These are phyloP conservation scores for Vigna hirtella DNA, from an alignment of 306 rosid genomes.

Conservation along the genomic window DNA sequence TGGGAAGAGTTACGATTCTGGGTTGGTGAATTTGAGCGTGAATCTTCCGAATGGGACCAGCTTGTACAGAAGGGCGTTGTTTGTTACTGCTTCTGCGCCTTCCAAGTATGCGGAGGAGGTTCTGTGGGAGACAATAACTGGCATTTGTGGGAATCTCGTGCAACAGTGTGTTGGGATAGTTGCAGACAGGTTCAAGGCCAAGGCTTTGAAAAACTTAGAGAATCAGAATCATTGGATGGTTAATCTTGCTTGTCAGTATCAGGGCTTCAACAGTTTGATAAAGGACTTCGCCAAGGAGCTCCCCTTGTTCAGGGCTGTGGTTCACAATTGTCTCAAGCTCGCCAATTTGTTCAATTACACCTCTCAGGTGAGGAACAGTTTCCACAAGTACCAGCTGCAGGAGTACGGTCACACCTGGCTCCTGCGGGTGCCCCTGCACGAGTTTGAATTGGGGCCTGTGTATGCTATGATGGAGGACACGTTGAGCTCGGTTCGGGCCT, in stretches of 20 bases:
- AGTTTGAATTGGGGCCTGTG: slow-evolving; percentile 52
- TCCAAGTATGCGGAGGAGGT: slow-evolving; percentile 85
- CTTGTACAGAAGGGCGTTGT: slow-evolving; percentile 77
- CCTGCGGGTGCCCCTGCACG: slow-evolving; percentile 62
- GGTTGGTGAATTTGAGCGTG: slow-evolving; percentile 73
- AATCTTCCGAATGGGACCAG: slow-evolving; percentile 96
- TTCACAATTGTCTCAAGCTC: slow-evolving; percentile 72
- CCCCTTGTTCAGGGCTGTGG: slow-evolving; percentile 62
- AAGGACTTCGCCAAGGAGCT: slow-evolving; percentile 79
- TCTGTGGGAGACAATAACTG: slow-evolving; percentile 84
- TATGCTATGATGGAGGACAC: slow-evolving; percentile 68
- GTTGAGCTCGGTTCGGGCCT: slow-evolving; percentile 59
- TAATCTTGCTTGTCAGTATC: slow-evolving; percentile 89
- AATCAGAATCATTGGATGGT: slow-evolving; percentile 92
- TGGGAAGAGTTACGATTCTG: slow-evolving; percentile 49
- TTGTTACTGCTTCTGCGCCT: slow-evolving; percentile 72
- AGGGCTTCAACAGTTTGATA: slow-evolving; percentile 69
- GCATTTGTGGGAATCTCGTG: slow-evolving; percentile 76
- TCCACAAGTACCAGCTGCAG: slow-evolving; percentile 77
- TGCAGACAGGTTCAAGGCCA: slow-evolving; percentile 82
- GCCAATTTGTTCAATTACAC: slow-evolving; percentile 74
- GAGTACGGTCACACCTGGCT: slow-evolving; percentile 73
- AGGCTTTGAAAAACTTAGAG: slow-evolving; percentile 85
- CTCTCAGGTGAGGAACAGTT: slow-evolving; percentile 67
- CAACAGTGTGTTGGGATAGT: slow-evolving; percentile 94